Evolutionary conservation across 2,329 filamentous ascomycete species (phyloP), one percentile per base, ranked within the genome.

Genomic region (Colletotrichum sojae): DNA sequence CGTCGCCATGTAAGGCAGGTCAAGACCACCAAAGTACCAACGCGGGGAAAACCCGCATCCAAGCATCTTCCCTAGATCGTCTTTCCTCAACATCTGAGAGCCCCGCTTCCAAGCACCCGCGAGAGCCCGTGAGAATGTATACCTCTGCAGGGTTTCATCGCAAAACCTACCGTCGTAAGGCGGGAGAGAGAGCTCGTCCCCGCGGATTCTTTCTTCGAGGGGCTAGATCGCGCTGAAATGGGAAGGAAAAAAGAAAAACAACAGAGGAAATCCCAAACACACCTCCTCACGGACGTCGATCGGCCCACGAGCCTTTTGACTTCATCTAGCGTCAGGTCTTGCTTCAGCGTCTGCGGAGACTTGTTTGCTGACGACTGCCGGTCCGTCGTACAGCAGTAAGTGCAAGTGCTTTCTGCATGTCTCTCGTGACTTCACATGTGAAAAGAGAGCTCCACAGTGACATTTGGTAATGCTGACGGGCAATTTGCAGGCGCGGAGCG

Each of bases 271-370:
- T 48, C 56, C 55, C 49, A 53, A 39, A 54, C 49, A 48, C 49
- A 62, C 49, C 55, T 55, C 56, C 66, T 69, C 67, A 69, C 67
- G 45, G 67, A 56, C 56, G 56, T 36, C 16, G 52, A 66, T 60
- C 22, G 3, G 27, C 31, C 36, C 22, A 25, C 52, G 31, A 61
- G 62, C 45, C 55, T 69, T 69, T 69, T 69, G 55, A 61, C 67
- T 69, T 66, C 62, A 15, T 51, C 51, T 46, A 55, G 61, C 61
- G 61, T 12, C 48, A 60, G 61, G 55, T 61, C 62, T 16, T 69
- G 55, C 62, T 61, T 52, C 49, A 61, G 13, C 56, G 15, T 52
- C 40, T 51, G 43, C 48, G 45, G 36, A 36, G 39, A 46, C 8
- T 10, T 25, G 40, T 43, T 43, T 52, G 27, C 25, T 51, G 25